Evolutionary conservation across 306 rosid genomes (phyloP).

Genomic region (Pachyrhizus erosus): DNA sequence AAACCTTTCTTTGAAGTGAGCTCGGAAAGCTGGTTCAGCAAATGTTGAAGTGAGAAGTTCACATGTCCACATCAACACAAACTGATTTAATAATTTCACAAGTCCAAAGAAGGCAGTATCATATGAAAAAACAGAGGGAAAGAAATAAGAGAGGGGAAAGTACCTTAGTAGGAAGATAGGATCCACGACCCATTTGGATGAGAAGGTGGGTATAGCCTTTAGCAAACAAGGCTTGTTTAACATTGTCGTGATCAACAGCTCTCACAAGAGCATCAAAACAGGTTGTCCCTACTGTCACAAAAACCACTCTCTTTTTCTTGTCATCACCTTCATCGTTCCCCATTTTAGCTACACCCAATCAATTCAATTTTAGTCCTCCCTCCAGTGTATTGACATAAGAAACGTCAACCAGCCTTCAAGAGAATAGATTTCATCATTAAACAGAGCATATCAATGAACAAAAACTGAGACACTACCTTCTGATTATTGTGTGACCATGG

Average conservation of each 20-base stretch:
- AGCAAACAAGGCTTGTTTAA: conserved; percentile 56
- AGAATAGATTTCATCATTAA: neutral
- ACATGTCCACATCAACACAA: neutral
- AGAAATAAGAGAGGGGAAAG: neutral
- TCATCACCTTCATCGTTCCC: conserved; percentile 50
- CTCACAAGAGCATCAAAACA: conserved; percentile 79
- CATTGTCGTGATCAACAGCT: conserved; percentile 56
- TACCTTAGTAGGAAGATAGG: conserved; percentile 76
- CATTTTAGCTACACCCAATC: conserved; percentile 34
- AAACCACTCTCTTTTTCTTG: conserved; percentile 54
- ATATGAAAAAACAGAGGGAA: neutral
- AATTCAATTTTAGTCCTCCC: neutral
- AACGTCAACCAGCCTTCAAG: neutral
- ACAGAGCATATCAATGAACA: neutral
- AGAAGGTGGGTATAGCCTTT: conserved; percentile 81
- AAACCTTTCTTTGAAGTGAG: neutral
- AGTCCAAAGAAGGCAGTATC: neutral
- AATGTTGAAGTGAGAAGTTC: neutral
- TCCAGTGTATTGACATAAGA: neutral
- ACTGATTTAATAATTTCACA: neutral
- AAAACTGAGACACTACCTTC: neutral
- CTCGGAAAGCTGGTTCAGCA: neutral
- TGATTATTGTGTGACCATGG: neutral
- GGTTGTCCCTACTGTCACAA: conserved; percentile 89
- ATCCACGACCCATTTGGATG: conserved; percentile 86